Base-by-base conservation (phyloP, 768 basidiomycete species). In the Mrakia frigida region DNA sequence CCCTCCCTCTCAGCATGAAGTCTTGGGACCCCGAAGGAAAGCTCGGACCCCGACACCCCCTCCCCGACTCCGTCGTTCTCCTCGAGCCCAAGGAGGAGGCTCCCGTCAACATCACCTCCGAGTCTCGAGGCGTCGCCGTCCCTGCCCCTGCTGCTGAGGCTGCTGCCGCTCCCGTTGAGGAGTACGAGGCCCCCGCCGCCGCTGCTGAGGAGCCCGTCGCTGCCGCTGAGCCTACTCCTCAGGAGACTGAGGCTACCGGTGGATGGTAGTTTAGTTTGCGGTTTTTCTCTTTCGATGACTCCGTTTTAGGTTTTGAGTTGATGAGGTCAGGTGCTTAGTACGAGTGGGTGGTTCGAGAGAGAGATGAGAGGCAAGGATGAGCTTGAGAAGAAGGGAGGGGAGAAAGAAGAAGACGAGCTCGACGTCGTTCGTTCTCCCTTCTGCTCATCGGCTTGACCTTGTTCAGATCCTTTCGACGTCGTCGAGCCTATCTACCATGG, bases 51-150 rank as follows among this genome's bases (percentile, higher is more conserved):
- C 87, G 88, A 85, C 94, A 93, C 84, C 93, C 94, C 79, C 90
- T 98, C 71, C 97, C 97, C 73, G 97, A 98, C 84, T 91, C 90
- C 79, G 95, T 99, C 82, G 88, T 89, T 81, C 92, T 98, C 82
- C 83, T 88, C 82, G 93, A 95, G 83, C 92, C 92, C 61, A 87
- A 92, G 80, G 93, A 96, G 87, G 96, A 98, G 85, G 86, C 92
- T 79, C 88, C 93, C 79, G 88, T 89, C 70, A 92, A 94, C 84
- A 94, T 94, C 69, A 88, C 90, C 33, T 96, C 94, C 63, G 94
- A 97, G 85, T 90, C 92, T 84, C 88, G 89, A 81, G 93, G 94
- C 65, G 81, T 81, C 41, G 73, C 77, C 50, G 76, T 76, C 59
- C 75, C 78, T 39, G 78, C 79, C 14, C 74, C 79, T 56, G 76